Evolutionary conservation across 139 green algal genomes (phyloP).

Genomic region (Astrephomene gubernaculifera): DNA sequence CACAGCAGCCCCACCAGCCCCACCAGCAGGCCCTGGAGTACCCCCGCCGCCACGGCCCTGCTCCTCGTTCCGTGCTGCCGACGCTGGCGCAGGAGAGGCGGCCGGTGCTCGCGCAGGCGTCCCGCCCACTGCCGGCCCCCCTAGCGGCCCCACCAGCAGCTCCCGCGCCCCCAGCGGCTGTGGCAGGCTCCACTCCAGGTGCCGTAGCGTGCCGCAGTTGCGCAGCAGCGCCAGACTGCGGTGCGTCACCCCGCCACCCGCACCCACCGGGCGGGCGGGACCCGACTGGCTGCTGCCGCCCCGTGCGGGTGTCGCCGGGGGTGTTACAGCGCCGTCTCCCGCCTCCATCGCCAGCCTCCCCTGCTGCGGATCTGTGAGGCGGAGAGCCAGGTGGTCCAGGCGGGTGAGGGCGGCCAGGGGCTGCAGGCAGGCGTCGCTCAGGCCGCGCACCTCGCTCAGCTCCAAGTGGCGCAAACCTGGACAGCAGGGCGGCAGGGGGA

Average conservation of each 20-base stretch:
- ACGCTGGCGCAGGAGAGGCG: no score
- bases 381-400: conserved; percentile 35
- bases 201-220: neutral
- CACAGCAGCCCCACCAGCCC: neutral
- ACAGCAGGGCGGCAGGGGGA: no score
- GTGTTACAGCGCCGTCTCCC: neutral
- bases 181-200: conserved; percentile 37
- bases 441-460: conserved; percentile 26
- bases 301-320: neutral
- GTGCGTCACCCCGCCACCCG: neutral
- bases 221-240: neutral
- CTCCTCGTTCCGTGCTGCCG: neutral
- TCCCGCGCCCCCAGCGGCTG: neutral
- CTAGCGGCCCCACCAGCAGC: neutral
- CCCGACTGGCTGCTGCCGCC: neutral
- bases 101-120: no score
- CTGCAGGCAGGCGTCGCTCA: neutral
- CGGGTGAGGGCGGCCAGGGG: conserved; percentile 2
- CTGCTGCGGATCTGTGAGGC: no score
- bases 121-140: neutral
- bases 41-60: neutral
- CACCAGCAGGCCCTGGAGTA: neutral
- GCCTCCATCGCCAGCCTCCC: no score
- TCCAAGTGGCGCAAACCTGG: conserved; percentile 28
- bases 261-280: neutral